phyloP scores from a whole-genome alignment of 768 basidiomycete species.

The Pleurotus cornucopiae region DNA sequence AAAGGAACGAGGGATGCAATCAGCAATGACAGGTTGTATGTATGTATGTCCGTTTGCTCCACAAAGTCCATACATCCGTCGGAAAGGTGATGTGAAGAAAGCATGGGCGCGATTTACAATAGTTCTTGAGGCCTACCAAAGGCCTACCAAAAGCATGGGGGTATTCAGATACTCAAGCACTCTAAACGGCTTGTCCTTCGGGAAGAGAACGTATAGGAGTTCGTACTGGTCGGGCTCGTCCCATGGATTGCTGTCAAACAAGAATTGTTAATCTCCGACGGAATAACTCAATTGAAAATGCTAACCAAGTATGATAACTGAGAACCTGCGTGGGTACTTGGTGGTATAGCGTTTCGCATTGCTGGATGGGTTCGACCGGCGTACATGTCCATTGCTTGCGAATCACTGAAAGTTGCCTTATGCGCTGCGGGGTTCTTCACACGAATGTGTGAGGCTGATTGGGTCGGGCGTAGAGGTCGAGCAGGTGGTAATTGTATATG shows the following conservation, averaged over 20 bases:
- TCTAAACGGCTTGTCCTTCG: conserved; percentile 42
- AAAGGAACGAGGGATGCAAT: too few species aligned
- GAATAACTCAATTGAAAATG: not conserved
- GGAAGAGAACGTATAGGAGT: conserved; percentile 18
- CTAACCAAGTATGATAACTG: conserved; percentile 6
- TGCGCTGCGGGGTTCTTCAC: conserved; percentile 12
- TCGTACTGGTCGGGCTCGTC: not conserved
- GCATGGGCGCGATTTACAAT: not conserved
- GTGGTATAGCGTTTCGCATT: not conserved
- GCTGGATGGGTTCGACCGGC: too few species aligned
- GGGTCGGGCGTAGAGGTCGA: conserved; percentile 15
- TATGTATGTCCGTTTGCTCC: too few species aligned
- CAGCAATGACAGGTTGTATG: too few species aligned
- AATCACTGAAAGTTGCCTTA: conserved; percentile 20
- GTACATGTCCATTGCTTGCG: conserved; percentile 1
- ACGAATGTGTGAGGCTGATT: conserved; percentile 19
- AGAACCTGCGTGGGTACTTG: not conserved
- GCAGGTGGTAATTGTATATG: not conserved
- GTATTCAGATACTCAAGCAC: not conserved
- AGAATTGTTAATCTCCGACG: not conserved
- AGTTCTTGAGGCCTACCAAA: not conserved
- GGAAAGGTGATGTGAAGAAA: not conserved
- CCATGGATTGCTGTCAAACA: conserved; percentile 9
- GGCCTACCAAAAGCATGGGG: too few species aligned
- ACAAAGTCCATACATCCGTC: too few species aligned